Percentiles rank a stretch among this genome's conserved stretches.
These are phyloP conservation scores for Mycena sp. DNA, from an alignment of 1,284 basidiomycete species.

Conservation along the genomic window DNA sequence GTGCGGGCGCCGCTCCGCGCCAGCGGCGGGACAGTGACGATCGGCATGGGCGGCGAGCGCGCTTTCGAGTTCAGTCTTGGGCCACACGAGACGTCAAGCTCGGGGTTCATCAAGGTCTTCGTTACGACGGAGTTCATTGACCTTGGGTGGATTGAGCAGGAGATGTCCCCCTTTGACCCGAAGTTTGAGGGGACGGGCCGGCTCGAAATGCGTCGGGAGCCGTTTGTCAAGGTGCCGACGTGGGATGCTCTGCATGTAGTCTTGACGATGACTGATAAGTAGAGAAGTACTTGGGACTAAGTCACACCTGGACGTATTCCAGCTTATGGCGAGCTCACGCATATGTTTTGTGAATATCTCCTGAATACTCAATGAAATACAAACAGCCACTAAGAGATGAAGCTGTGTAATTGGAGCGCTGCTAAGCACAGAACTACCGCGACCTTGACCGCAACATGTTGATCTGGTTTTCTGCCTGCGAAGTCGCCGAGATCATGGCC, in stretches of 20 bases:
- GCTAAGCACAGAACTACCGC: too few species aligned
- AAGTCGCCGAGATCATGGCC: too few species aligned
- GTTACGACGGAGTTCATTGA: not conserved
- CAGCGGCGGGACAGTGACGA: not conserved
- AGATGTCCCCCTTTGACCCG: not conserved
- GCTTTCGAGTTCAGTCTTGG: constrained; percentile 1
- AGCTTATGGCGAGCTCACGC: too few species aligned
- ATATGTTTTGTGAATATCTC: too few species aligned
- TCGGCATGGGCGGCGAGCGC: not conserved
- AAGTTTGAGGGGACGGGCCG: not conserved
- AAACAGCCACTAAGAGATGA: too few species aligned
- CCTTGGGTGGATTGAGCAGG: not conserved
- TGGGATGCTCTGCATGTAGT: constrained; percentile 7
- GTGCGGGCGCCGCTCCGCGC: not conserved
- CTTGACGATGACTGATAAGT: not conserved
- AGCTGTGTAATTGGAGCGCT: too few species aligned
- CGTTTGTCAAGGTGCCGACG: not conserved
- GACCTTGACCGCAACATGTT: too few species aligned
- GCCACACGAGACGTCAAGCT: not conserved
- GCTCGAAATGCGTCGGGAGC: not conserved
- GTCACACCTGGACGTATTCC: too few species aligned
- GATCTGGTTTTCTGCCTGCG: too few species aligned
- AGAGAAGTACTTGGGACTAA: not conserved
- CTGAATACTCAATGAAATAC: too few species aligned
- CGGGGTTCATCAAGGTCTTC: constrained; percentile 14